Base-by-base conservation (phyloP, 345 rosid genomes). In the Hirschfeldia incana region DNA sequence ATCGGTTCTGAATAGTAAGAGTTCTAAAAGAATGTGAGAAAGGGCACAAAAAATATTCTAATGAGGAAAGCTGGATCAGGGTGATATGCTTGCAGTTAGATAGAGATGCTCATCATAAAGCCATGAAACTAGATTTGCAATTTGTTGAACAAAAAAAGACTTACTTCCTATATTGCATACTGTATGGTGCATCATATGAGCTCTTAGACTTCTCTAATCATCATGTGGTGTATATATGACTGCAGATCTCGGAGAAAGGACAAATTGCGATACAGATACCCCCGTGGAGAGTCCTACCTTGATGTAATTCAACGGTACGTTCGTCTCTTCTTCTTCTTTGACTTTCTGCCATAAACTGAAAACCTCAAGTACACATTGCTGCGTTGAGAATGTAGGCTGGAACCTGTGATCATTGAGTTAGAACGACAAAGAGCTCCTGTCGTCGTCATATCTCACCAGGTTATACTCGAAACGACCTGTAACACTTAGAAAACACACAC, bases 391-490 rank as follows among this genome's bases (percentile, higher is more conserved):
- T 85, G 78, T 90, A 96, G 99, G 87, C 92, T 96, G 42, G 98
- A 96, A 85, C 99, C 99, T 27, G 98, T 96, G 75, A 96, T 96
- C 64, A 89, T 96, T 77, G 99, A 96, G 86, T 94, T 96, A 46
- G 99, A 96, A 82, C 85, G 98, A 70, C 98, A 96, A 83, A 83
- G 99, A 75, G 99, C 97, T 73, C 99, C 99, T 2, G 99, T 96
- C 70, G 98, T 96, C 11, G 97, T 96, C 79, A 86, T 96, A 74
- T 86, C 99, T 76, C 99, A 96, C 87, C 99, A 96, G 99, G 99
- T 95, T 76, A 74, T 61, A 76, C 71, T 78, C 51, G 15, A 32
- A 78, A 66, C 39, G 6, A 72, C 46, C 21, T 49, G 17, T 49
- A 49, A 46, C 55, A 49, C 55, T 49, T 49, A 13, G 55, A 49